Conservation (phyloP, 2,329 filamentous ascomycete species). For the Thielaviopsis euricoi region DNA sequence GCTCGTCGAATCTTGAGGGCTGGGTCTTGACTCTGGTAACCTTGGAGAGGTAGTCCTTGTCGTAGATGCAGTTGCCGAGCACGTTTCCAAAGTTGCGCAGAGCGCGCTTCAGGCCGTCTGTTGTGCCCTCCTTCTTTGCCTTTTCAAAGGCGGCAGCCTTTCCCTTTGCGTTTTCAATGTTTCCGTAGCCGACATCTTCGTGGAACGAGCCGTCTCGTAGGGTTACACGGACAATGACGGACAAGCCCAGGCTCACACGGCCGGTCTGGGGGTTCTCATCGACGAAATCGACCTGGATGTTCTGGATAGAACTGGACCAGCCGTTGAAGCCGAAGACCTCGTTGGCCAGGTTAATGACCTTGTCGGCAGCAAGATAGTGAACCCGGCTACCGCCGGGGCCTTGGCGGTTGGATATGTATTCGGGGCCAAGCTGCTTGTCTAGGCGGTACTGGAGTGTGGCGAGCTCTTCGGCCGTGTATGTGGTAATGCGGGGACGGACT, state of each 20-base stretch:
- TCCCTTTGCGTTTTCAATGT: slow-evolving; percentile 88
- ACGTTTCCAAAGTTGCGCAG: slow-evolving; percentile 89
- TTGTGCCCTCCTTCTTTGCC: slow-evolving; percentile 95
- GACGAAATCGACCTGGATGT: slow-evolving; percentile 88
- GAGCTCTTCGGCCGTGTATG: slow-evolving; percentile 82
- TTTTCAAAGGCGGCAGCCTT: slow-evolving; percentile 97
- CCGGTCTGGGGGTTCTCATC: slow-evolving; percentile 67
- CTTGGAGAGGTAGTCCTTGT: slow-evolving; percentile 81
- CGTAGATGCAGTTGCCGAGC: slow-evolving; percentile 95
- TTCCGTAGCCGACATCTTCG: slow-evolving; percentile 93
- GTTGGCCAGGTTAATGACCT: slow-evolving; percentile 87
- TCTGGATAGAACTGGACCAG: slow-evolving; percentile 92
- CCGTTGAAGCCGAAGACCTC: slow-evolving; percentile 95
- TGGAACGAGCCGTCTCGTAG: slow-evolving; percentile 90
- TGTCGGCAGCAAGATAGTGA: slow-evolving; percentile 90
- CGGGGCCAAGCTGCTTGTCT: slow-evolving; percentile 85
- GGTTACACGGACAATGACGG: slow-evolving; percentile 80
- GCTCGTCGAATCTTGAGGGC: slow-evolving; percentile 55
- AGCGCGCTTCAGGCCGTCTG: slow-evolving; percentile 80
- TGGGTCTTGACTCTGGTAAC: slow-evolving; percentile 78
- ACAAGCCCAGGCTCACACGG: slow-evolving; percentile 71
- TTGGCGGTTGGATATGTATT: slow-evolving; percentile 78
- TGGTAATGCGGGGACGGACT: slow-evolving; percentile 46
- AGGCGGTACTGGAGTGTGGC: slow-evolving; percentile 73
- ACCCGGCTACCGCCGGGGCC: slow-evolving; percentile 75